Evolutionary conservation across 768 basidiomycete genomes (phyloP).

Genomic region (Trametes villosa): DNA sequence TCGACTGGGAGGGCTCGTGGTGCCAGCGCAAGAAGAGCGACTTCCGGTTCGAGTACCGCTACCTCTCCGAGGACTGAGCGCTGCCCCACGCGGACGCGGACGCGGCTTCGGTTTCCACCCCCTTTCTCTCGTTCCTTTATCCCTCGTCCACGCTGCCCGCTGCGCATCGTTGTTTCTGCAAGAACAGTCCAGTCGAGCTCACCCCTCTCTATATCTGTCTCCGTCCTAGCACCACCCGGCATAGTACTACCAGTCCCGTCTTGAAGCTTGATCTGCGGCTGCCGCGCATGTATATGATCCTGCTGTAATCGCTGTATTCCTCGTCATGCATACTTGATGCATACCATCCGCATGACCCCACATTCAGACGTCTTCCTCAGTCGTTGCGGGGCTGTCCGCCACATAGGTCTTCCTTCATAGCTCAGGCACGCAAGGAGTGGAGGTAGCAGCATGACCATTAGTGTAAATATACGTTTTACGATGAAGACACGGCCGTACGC

Average conservation of each 20-base stretch:
- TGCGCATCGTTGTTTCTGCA: no score
- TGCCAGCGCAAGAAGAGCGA: constrained; percentile 98
- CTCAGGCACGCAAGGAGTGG: background rate
- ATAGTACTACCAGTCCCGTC: constrained; percentile 2
- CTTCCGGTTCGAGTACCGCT: constrained; percentile 96
- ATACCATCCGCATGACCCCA: background rate
- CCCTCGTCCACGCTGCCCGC: no score
- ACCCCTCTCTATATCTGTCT: constrained; percentile 4
- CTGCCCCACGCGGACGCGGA: background rate
- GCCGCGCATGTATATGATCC: constrained; percentile 17
- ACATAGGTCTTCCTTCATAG: background rate
- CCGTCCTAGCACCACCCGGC: background rate
- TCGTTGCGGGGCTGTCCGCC: background rate
- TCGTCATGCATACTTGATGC: constrained; percentile 6
- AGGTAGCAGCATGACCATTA: constrained; percentile 23
- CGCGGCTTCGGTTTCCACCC: background rate
- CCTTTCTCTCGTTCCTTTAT: background rate
- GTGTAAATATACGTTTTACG: constrained; percentile 12
- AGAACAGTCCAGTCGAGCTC: background rate
- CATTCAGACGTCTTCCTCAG: background rate
- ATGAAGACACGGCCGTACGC: constrained; percentile 9
- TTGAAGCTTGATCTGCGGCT: background rate
- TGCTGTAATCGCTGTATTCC: constrained; percentile 21
- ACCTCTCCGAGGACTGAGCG: constrained; percentile 84
- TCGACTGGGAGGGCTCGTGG: constrained; percentile 99